Evolutionary conservation across 2,329 filamentous ascomycete genomes (phyloP), one percentile per base, ranked within the genome.

Genomic region (Esteya vermicola): DNA sequence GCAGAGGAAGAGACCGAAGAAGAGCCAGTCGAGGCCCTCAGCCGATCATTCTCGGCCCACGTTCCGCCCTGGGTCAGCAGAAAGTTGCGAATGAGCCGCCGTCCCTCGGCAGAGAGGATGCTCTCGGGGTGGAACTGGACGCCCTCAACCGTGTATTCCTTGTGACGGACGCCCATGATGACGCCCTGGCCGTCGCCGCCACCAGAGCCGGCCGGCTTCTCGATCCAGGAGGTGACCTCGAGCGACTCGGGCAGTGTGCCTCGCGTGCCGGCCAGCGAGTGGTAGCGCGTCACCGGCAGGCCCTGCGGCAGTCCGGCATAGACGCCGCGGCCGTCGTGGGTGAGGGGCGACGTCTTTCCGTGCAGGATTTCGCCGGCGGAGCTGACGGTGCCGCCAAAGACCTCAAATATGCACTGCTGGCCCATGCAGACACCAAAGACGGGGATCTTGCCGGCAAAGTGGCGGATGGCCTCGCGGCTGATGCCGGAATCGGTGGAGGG

Each of bases 361-460:
- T 98, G 91, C 40, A 98, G 67, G 54, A 95, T 95, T 63, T 98
- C 91, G 21, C 91, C 91, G 9, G 91, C 93, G 43, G 85, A 89
- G 55, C 80, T 81, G 37, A 98, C 91, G 38, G 82, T 78, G 45
- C 91, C 91, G 36, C 91, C 91, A 54, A 93, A 96, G 25, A 85
- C 79, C 40, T 91, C 83, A 56, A 93, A 89, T 48, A 98, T 96
- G 61, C 91, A 98, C 67, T 98, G 91, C 78, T 95, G 81, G 50
- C 91, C 91, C 89, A 98, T 96, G 56, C 91, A 98, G 23, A 98
- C 91, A n/a, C 91, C 91, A 39, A 98, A 75, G 13, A 98, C 77
- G 10, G 91, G 91, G 36, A 98, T 84, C 62, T 94, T 96, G 50
- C 91, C 91, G 23, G 81, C 78, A 59, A 96, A 98, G 58, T 95